A percentile compares a stretch with the other conserved stretches of the same genome.
Conservation (phyloP, 768 basidiomycete species). For the Russula abietina region DNA sequence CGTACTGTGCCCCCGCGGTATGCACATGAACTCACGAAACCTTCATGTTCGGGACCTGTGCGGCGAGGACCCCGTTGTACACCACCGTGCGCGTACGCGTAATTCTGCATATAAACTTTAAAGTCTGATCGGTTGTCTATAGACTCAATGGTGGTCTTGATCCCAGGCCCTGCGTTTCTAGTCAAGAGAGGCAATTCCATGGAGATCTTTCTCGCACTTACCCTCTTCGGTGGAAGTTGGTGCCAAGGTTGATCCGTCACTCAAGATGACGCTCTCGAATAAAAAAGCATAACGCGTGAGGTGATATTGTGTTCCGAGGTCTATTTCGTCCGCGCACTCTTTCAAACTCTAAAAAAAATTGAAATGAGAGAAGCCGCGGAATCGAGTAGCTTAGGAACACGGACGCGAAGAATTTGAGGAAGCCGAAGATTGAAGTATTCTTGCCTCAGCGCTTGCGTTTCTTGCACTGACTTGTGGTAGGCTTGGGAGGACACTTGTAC, state of each 20-base stretch:
- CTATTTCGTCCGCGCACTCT: slow-evolving; percentile 93
- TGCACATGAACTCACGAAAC: slow-evolving; percentile 70
- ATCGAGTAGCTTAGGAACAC: slow-evolving; percentile 32
- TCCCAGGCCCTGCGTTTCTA: slow-evolving; percentile 48
- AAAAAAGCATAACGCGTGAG: slow-evolving; percentile 91
- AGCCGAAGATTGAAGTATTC: slow-evolving; percentile 98
- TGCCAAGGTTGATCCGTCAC: slow-evolving; percentile 80
- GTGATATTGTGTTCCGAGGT: slow-evolving; percentile 97
- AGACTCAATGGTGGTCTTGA: slow-evolving; percentile 81
- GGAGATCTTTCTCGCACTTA: slow-evolving; percentile 26
- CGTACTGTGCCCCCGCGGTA: slow-evolving; percentile 1
- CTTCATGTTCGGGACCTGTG: slow-evolving; percentile 87
- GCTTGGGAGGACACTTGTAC: slow-evolving; percentile 83
- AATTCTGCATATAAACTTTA: slow-evolving; percentile 96
- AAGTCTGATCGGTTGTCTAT: slow-evolving; percentile 96
- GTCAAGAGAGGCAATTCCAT: neutral
- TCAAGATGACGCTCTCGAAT: slow-evolving; percentile 84
- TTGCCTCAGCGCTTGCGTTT: slow-evolving; percentile 86
- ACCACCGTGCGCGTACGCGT: slow-evolving; percentile 79
- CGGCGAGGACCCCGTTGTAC: slow-evolving; percentile 67
- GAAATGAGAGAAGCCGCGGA: neutral
- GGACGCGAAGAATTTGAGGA: slow-evolving; percentile 84
- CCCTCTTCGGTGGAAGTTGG: slow-evolving; percentile 61
- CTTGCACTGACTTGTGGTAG: slow-evolving; percentile 84
- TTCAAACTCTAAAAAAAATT: slow-evolving; percentile 61